These are phyloP conservation scores for Scheffersomyces lignicola DNA, from an alignment of 1,139 yeast species.

Conservation along the genomic window DNA sequence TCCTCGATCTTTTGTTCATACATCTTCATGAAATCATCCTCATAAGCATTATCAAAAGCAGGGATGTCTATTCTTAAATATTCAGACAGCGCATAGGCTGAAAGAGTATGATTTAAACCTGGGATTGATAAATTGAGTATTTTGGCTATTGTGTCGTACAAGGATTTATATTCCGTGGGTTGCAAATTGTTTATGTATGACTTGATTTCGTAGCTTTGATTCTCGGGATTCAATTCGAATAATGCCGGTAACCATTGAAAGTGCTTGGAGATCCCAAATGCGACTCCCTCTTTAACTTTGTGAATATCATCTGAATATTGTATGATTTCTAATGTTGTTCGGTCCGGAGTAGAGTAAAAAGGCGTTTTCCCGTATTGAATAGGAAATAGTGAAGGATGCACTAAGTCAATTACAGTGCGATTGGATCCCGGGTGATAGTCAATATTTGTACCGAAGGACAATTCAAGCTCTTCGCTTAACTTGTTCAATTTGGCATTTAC, in stretches of 20 bases:
- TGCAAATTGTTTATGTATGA: constrained; percentile 45
- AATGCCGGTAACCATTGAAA: constrained; percentile 37
- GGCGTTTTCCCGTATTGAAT: constrained; percentile 36
- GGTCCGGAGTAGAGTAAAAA: constrained; percentile 13
- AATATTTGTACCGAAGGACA: constrained; percentile 14
- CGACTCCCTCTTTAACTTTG: constrained; percentile 18
- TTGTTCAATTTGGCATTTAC: constrained; percentile 13
- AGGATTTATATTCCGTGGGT: constrained; percentile 22
- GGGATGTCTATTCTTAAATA: constrained; percentile 19
- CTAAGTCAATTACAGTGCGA: constrained; percentile 38
- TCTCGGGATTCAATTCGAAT: constrained; percentile 13
- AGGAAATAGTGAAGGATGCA: constrained; percentile 45
- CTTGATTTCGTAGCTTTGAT: constrained; percentile 17
- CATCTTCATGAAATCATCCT: constrained; percentile 14
- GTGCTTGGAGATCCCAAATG: constrained; percentile 21
- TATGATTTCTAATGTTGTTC: constrained; percentile 11
- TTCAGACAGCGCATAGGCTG: constrained; percentile 22
- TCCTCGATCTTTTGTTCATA: constrained; percentile 9
- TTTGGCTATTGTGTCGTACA: constrained; percentile 29
- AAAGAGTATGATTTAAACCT: constrained; percentile 29
- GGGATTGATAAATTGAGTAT: constrained; percentile 31
- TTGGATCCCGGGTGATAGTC: constrained; percentile 43
- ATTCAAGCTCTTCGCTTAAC: constrained; percentile 14
- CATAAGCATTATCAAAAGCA: constrained; percentile 15
- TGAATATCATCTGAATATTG: constrained; percentile 13